Percentiles rank a stretch among this genome's conserved stretches.
phyloP scores from a whole-genome alignment of 345 rosid genomes.

The Mallotus nudiflorus region DNA sequence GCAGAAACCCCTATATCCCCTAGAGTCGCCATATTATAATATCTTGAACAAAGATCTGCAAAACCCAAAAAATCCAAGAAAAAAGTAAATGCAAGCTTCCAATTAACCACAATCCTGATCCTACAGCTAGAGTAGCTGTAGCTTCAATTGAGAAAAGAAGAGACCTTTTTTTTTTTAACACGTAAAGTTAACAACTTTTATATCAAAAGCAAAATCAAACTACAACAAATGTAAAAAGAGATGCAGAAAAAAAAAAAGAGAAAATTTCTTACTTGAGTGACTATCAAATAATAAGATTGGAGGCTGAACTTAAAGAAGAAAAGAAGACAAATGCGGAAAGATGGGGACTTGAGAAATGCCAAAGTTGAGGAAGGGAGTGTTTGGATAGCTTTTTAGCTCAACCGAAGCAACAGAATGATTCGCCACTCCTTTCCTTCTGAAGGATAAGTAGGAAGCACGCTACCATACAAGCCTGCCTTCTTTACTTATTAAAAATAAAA shows the following conservation, averaged over 20 bases:
- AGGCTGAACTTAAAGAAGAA: too few species aligned
- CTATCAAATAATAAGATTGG: too few species aligned
- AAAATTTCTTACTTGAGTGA: not conserved
- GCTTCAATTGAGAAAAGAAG: too few species aligned
- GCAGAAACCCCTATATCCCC: slow-evolving; percentile 84
- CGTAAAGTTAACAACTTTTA: too few species aligned
- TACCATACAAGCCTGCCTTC: slow-evolving; percentile 12
- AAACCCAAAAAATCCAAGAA: not conserved
- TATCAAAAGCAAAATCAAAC: not conserved
- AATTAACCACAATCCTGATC: too few species aligned
- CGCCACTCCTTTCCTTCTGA: not conserved
- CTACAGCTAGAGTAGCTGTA: too few species aligned
- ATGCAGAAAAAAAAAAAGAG: not conserved
- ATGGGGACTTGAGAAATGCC: too few species aligned
- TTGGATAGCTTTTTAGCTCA: slow-evolving; percentile 34
- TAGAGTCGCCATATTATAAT: slow-evolving; percentile 76
- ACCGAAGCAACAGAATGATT: slow-evolving; percentile 30
- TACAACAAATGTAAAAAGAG: not conserved
- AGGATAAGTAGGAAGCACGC: slow-evolving; percentile 31
- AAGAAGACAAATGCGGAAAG: not conserved
- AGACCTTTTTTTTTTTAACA: too few species aligned
- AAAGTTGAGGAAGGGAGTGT: slow-evolving; percentile 25
- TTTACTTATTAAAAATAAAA: not conserved
- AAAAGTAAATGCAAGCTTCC: too few species aligned
- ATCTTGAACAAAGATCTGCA: slow-evolving; percentile 17